Conservation (phyloP, 2,329 filamentous ascomycete genomes). For the Davidsoniella eucalypti region DNA sequence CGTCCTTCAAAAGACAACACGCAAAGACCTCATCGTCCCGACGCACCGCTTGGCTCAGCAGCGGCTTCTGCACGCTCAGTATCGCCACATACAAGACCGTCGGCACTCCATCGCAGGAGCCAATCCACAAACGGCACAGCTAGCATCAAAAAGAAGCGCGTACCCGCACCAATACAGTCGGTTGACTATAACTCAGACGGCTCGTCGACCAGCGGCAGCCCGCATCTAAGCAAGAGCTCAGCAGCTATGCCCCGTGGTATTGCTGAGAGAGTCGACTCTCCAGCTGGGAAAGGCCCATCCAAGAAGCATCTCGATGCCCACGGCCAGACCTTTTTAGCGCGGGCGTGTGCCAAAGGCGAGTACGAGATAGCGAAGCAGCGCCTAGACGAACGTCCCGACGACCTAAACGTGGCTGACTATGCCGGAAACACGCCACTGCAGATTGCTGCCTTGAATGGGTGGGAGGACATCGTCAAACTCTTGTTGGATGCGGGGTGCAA, state of each 20-base stretch:
- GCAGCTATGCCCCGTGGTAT: slow-evolving; percentile 36
- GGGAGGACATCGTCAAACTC: slow-evolving; percentile 72
- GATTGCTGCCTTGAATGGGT: slow-evolving; percentile 77
- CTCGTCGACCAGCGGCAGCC: slow-evolving; percentile 43
- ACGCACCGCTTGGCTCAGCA: slow-evolving; percentile 3
- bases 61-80: slow-evolving; percentile 27
- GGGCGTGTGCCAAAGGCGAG: slow-evolving; percentile 75
- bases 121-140: slow-evolving; percentile 42
- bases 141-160: slow-evolving; percentile 50
- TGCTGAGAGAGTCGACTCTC: slow-evolving; percentile 44
- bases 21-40: slow-evolving; percentile 4
- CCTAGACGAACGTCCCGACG: slow-evolving; percentile 63
- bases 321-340: slow-evolving; percentile 77
- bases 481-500: slow-evolving; percentile 73
- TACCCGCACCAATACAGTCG: slow-evolving; percentile 43
- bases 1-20: slow-evolving; percentile 5
- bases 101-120: slow-evolving; percentile 40
- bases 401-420: slow-evolving; percentile 79
- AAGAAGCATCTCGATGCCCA: slow-evolving; percentile 87
- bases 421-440: slow-evolving; percentile 94
- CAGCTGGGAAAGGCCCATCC: slow-evolving; percentile 51
- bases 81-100: slow-evolving; percentile 37
- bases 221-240: slow-evolving; percentile 41
- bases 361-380: slow-evolving; percentile 61
- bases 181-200: slow-evolving; percentile 53